These are phyloP conservation scores for Glycine tomentella DNA, from an alignment of 306 rosid genomes.

Conservation along the genomic window DNA sequence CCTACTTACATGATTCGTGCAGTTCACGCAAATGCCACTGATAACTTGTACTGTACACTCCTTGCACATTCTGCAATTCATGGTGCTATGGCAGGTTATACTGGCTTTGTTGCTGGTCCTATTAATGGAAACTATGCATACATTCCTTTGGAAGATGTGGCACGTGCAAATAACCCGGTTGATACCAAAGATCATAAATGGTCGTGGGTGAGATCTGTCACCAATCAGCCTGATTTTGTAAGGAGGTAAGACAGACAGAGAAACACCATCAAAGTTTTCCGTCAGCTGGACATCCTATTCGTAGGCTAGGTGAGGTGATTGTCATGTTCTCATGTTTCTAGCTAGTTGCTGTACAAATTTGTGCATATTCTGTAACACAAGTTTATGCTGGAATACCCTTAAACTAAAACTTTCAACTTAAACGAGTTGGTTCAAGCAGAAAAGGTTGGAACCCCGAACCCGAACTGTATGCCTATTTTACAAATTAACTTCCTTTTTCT, in stretches of 20 bases:
- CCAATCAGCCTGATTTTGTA: conserved; percentile 84
- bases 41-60: conserved; percentile 79
- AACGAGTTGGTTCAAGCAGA: not conserved
- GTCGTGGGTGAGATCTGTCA: conserved; percentile 96
- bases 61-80: conserved; percentile 87
- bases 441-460: too few species aligned
- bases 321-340: conserved; percentile 22
- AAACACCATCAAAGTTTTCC: not conserved
- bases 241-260: conserved; percentile 13
- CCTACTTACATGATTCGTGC: conserved; percentile 95
- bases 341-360: conserved; percentile 35
- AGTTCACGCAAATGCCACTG: conserved; percentile 80
- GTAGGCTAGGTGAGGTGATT: not conserved
- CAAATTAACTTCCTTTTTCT: not conserved
- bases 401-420: not conserved
- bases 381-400: conserved; percentile 21
- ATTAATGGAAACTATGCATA: conserved; percentile 75
- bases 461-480: too few species aligned
- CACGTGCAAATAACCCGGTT: conserved; percentile 69
- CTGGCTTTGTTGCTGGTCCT: conserved; percentile 86
- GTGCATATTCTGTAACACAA: not conserved
- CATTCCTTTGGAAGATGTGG: conserved; percentile 82
- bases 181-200: conserved; percentile 72
- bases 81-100: conserved; percentile 89
- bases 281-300: conserved; percentile 2